Percentiles rank a stretch among this genome's conserved stretches.
These are phyloP conservation scores for Ceratocystis eucalypticola DNA, from an alignment of 2,329 filamentous ascomycete species.

Conservation along the genomic window DNA sequence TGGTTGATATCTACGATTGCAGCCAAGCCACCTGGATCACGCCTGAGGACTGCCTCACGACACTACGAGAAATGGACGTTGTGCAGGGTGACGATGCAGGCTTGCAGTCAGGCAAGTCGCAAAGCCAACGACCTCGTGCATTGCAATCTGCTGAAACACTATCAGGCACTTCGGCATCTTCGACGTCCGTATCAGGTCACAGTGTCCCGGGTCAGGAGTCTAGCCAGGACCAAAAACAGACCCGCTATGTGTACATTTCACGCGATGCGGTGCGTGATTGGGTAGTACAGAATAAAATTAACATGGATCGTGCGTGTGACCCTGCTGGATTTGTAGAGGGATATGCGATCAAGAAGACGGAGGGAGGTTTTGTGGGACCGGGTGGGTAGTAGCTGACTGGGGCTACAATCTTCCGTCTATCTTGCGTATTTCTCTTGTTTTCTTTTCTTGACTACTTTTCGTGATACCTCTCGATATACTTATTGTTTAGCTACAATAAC, in stretches of 20 bases:
- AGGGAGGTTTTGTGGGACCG: neutral
- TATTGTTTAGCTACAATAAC: neutral
- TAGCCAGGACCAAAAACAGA: neutral
- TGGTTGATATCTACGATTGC: slow-evolving; percentile 57
- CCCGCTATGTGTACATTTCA: slow-evolving; percentile 37
- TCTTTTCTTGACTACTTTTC: neutral
- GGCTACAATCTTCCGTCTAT: too few species aligned
- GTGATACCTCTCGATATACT: neutral
- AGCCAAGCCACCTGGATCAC: slow-evolving; percentile 71
- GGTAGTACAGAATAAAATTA: slow-evolving; percentile 48
- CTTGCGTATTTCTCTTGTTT: neutral
- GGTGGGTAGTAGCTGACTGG: neutral
- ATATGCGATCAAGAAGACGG: slow-evolving; percentile 38
- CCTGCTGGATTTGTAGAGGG: slow-evolving; percentile 60
- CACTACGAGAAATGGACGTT: slow-evolving; percentile 68
- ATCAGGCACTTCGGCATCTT: too few species aligned
- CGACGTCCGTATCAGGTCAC: too few species aligned
- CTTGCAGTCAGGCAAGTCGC: slow-evolving; percentile 21
- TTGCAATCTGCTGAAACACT: neutral
- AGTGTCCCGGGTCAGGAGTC: neutral
- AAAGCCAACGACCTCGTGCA: slow-evolving; percentile 10
- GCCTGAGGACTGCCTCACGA: slow-evolving; percentile 65
- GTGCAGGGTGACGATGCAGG: slow-evolving; percentile 44
- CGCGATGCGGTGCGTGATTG: slow-evolving; percentile 50
- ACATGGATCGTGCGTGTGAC: slow-evolving; percentile 54